phyloP scores from a whole-genome alignment of 441 rosid genomes.

The Croton setiger region DNA sequence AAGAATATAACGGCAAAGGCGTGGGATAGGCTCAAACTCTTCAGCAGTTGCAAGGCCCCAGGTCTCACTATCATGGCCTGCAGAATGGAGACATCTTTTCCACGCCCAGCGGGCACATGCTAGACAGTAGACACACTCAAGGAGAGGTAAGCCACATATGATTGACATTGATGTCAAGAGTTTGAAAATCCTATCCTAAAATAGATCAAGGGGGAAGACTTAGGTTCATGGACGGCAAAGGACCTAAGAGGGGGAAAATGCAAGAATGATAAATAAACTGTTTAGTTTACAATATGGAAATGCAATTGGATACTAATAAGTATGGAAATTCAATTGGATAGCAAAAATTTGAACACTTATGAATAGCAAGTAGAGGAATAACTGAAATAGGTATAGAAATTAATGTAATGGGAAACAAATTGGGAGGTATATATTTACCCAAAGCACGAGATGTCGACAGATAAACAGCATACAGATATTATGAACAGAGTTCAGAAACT shows the following conservation, averaged over 20 bases:
- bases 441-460: not conserved
- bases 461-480: not conserved
- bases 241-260: conserved; percentile 2
- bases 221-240: conserved; percentile 3
- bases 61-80: conserved; percentile 83
- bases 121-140: conserved; percentile 84
- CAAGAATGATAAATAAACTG: not conserved
- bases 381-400: not conserved
- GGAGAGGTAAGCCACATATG: conserved; percentile 77
- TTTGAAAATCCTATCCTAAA: conserved; percentile 9
- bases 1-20: conserved; percentile 69
- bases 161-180: conserved; percentile 57
- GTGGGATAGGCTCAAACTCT: conserved; percentile 79
- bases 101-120: conserved; percentile 95
- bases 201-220: conserved; percentile 12
- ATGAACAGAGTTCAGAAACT: not conserved
- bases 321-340: not conserved
- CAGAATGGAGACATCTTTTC: conserved; percentile 79
- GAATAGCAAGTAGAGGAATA: not conserved
- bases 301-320: conserved; percentile 2
- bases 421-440: conserved; percentile 8
- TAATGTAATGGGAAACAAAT: not conserved
- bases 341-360: not conserved
- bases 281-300: not conserved
- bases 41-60: conserved; percentile 85